Conservation (phyloP, 2,329 filamentous ascomycete species). For the Exophiala calicioides region DNA sequence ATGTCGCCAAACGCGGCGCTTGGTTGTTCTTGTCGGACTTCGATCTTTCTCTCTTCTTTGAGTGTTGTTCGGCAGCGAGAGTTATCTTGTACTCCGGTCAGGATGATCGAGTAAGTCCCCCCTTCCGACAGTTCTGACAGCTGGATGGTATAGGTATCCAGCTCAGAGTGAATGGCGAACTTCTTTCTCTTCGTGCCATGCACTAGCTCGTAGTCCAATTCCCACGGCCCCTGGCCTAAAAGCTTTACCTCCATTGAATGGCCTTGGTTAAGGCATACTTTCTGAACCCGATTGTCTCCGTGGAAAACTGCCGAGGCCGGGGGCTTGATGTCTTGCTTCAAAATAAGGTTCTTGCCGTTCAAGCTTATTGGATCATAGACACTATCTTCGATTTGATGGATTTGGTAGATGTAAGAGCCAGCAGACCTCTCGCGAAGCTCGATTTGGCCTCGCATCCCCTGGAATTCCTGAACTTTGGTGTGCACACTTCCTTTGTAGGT, state of each 20-base stretch:
- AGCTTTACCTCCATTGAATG: slow-evolving; percentile 74
- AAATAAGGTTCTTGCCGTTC: slow-evolving; percentile 59
- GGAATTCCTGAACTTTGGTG: slow-evolving; percentile 58
- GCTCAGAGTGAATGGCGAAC: slow-evolving; percentile 65
- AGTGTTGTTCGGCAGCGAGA: slow-evolving; percentile 83
- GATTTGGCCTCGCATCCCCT: slow-evolving; percentile 77
- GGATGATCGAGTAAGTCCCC: slow-evolving; percentile 83
- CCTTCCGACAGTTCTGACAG: slow-evolving; percentile 75
- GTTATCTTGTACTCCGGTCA: slow-evolving; percentile 83
- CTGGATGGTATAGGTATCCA: slow-evolving; percentile 66
- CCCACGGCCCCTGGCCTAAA: slow-evolving; percentile 82
- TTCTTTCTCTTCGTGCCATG: slow-evolving; percentile 83
- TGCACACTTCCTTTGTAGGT: slow-evolving; percentile 58
- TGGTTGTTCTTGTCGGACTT: slow-evolving; percentile 84
- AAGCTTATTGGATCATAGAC: slow-evolving; percentile 73
- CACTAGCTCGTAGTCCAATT: slow-evolving; percentile 86
- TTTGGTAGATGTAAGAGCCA: slow-evolving; percentile 83
- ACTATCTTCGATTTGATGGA: slow-evolving; percentile 75
- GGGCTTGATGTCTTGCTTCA: slow-evolving; percentile 92
- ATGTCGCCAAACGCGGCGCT: slow-evolving; percentile 82
- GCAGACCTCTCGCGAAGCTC: slow-evolving; percentile 79
- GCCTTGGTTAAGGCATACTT: slow-evolving; percentile 79
- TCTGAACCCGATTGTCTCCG: slow-evolving; percentile 55
- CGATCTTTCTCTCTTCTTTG: slow-evolving; percentile 80
- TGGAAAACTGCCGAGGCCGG: slow-evolving; percentile 76